Evolutionary conservation across 2,329 filamentous ascomycete genomes (phyloP), one percentile per base, ranked within the genome.

Genomic region (Aspergillus latus): DNA sequence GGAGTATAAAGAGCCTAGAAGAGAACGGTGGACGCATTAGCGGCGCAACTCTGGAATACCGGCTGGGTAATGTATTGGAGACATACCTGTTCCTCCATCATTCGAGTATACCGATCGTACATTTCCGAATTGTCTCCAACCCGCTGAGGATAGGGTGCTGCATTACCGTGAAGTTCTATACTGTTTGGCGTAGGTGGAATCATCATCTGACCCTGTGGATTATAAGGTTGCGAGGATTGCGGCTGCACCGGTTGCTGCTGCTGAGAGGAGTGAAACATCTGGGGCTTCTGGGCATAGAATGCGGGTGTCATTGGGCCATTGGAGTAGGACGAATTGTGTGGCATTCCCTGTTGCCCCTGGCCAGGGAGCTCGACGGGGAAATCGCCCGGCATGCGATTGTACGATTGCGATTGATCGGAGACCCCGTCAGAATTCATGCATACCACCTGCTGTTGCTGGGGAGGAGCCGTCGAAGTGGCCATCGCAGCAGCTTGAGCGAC

Each of bases 181-280:
- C 78, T 80, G 56, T 78, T 78, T 8, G 78, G 78, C 1, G 78
- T 80, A 3, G 78, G 78, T 15, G 78, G 78, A 39, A 79, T 74
- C 54, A 73, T 69, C 11, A 62, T 56, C 40, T 72, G 70, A 30
- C 67, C 65, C 10, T 72, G 66, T 45, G 63, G 56, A 37, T 66
- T 63, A 46, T 71, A 73, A 13, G 66, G 63, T 51, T 68, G 68
- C n/a, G 60, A 52, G 21, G 62, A 52, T 11, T 64, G 64, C 42
- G 71, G 69, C 21, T 68, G 63, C 43, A 67, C 66, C 43, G 64
- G 60, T 42, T 61, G 62, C 49, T 67, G 67, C 21, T 59, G 62
- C 29, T 67, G 64, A 5, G 47, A 34, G 11, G 45, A 37, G 49
- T 60, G 58, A 29, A 59, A 59, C 34, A 62, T 60, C 34, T 66